phyloP scores from a whole-genome alignment of 331 rosid species.

The Saraca asoca region DNA sequence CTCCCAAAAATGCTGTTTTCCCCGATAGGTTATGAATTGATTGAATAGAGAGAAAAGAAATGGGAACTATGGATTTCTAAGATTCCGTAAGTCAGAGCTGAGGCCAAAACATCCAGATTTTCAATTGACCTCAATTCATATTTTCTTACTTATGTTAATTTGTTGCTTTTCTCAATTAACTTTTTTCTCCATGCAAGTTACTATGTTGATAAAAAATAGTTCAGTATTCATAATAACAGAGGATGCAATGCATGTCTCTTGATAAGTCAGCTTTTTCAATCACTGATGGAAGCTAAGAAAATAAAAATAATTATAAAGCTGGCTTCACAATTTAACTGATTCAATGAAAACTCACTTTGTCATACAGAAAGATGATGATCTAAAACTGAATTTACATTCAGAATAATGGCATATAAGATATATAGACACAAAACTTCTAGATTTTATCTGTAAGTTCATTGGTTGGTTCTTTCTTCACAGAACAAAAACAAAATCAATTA shows the following conservation, averaged over 20 bases:
- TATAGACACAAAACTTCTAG: too few species aligned
- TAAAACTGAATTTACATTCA: neutral
- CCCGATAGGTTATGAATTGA: neutral
- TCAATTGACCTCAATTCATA: neutral
- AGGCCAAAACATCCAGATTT: neutral
- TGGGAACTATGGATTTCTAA: neutral
- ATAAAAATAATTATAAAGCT: neutral
- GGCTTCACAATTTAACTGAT: neutral
- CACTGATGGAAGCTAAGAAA: neutral
- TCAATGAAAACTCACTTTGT: too few species aligned
- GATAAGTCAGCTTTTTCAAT: constrained; percentile 3
- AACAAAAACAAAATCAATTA: neutral
- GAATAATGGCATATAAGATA: neutral
- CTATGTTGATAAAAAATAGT: neutral
- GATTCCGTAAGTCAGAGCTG: neutral
- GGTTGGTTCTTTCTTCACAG: too few species aligned
- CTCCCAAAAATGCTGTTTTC: neutral
- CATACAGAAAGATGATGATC: neutral
- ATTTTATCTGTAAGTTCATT: too few species aligned
- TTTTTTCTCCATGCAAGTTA: neutral
- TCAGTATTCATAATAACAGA: neutral
- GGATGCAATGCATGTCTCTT: constrained; percentile 8
- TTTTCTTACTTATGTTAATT: neutral
- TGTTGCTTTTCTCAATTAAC: neutral
- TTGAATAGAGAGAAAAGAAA: neutral